These are phyloP conservation scores for Scheffersomyces segobiensis DNA, from an alignment of 1,139 yeast species.

Conservation along the genomic window DNA sequence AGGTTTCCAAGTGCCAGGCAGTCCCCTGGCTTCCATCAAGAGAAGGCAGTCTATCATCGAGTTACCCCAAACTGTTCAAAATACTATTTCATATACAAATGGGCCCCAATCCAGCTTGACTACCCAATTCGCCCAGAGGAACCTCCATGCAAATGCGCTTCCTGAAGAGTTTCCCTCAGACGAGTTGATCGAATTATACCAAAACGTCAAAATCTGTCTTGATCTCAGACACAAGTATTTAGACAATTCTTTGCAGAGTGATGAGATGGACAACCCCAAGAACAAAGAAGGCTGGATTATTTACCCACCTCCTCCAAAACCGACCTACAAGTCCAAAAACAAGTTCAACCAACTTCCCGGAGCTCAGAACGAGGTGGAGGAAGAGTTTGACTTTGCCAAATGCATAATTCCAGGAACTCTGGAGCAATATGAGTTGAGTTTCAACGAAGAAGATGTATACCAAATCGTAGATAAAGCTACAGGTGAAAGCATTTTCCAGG, in stretches of 20 bases:
- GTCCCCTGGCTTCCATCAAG: conserved; percentile 27
- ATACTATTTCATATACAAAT: conserved; percentile 16
- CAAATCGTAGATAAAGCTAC: conserved; percentile 52
- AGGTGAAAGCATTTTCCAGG: conserved; percentile 47
- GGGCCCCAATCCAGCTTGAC: conserved; percentile 13
- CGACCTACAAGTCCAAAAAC: conserved; percentile 76
- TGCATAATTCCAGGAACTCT: conserved; percentile 68
- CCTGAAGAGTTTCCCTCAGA: conserved; percentile 69
- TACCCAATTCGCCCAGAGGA: conserved; percentile 12
- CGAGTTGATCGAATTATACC: conserved; percentile 69
- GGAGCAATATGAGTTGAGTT: conserved; percentile 44
- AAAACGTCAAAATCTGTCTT: conserved; percentile 70
- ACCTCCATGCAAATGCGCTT: conserved; percentile 47
- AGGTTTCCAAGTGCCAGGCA: conserved; percentile 9
- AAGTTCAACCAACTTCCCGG: conserved; percentile 54
- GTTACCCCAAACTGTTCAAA: conserved; percentile 24
- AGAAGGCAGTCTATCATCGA: conserved; percentile 59
- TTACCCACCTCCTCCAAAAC: conserved; percentile 93
- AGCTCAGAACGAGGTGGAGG: conserved; percentile 26
- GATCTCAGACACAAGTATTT: conserved; percentile 78
- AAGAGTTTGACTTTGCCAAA: conserved; percentile 57
- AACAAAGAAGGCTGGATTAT: conserved; percentile 70
- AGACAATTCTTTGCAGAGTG: conserved; percentile 61
- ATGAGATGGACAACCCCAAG: conserved; percentile 79
- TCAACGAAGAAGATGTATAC: conserved; percentile 67